Evolutionary conservation across 106 monocot species (phyloP), one percentile per base, ranked within the genome.

Genomic region (Dactylorhiza incarnata): DNA sequence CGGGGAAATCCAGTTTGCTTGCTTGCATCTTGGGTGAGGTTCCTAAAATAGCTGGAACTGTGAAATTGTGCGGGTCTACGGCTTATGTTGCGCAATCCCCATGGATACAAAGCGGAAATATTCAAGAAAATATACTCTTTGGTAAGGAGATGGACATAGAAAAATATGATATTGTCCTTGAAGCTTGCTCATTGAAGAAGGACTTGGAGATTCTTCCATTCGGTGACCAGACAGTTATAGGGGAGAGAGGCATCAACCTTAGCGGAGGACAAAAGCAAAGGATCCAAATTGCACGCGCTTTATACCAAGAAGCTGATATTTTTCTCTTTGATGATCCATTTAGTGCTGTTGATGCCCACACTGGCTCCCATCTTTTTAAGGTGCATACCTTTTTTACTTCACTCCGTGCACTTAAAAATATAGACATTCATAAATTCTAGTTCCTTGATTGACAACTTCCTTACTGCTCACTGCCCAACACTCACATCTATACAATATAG

Each of bases 221-320:
- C 74, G 96, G 96, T 5, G 96, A 96, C 70, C 85, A 89, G 77
- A 93, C 96, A 0, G 75, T 89, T 4, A 91, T 96, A 9, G 96
- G 96, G 17, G 96, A 96, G 73, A 87, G 93, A 75, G 96, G 96
- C 17, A 96, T 96, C 75, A 93, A 96, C 73, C 51, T 96, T 74
- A 96, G 96, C 78, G 96, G 96, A 6, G 96, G 93, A 17, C 96
- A 96, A 81, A 96, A 96, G 81, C 96, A 97, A 62, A 88, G 96
- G 50, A 82, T 97, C 6, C 91, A 97, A 72, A 93, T 97, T 74
- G 96, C 96, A 10, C 88, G 96, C 14, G 96, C 96, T 56, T 70
- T 97, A 17, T 97, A 97, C 79, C 90, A 97, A 51, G 91, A 89
- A 69, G 91, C 93, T 7, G 96, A 97, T 59, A 84, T 97, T 43